These are phyloP conservation scores for Gnomoniopsis smithogilvyi DNA, from an alignment of 2,329 filamentous ascomycete genomes.

Conservation along the genomic window DNA sequence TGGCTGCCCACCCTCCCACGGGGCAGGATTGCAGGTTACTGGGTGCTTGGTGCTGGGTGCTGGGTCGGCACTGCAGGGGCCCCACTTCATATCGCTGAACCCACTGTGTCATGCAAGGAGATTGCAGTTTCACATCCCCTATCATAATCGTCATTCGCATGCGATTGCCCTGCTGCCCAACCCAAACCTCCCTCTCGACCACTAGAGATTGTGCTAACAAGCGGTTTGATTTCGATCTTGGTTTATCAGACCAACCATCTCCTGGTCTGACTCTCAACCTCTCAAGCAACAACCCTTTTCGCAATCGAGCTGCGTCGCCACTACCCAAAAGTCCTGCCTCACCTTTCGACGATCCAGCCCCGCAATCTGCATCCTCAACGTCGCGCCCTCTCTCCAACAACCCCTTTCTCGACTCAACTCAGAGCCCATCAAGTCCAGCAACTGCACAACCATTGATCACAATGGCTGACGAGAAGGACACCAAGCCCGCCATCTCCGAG, in stretches of 20 bases:
- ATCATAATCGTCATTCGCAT: slow-evolving; percentile 40
- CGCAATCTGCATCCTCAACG: slow-evolving; percentile 20
- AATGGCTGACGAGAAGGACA: slow-evolving; percentile 48
- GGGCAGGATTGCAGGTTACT: not conserved
- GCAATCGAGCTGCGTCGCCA: slow-evolving; percentile 68
- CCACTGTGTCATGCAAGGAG: slow-evolving; percentile 43
- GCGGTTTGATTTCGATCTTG: slow-evolving; percentile 23
- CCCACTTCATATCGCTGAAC: slow-evolving; percentile 36
- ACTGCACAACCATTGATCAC: slow-evolving; percentile 40
- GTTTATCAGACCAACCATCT: slow-evolving; percentile 42
- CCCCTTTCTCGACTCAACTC: slow-evolving; percentile 65
- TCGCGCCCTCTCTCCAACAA: slow-evolving; percentile 66
- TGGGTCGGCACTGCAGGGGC: not conserved
- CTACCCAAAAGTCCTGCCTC: slow-evolving; percentile 42
- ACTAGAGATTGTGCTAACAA: not conserved
- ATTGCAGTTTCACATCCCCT: slow-evolving; percentile 44
- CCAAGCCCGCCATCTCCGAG: slow-evolving; percentile 53
- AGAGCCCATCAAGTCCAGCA: slow-evolving; percentile 27
- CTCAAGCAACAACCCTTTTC: slow-evolving; percentile 79
- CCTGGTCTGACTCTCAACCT: slow-evolving; percentile 62
- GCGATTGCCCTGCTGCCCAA: slow-evolving; percentile 29
- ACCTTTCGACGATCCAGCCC: slow-evolving; percentile 57
- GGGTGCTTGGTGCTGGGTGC: slow-evolving; percentile 14
- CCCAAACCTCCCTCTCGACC: slow-evolving; percentile 9
- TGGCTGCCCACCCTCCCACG: slow-evolving; percentile 10